Percentiles rank a stretch among this genome's conserved stretches.
These are phyloP conservation scores for Fraxinus greggii DNA, from an alignment of 305 asterid species.

Conservation along the genomic window DNA sequence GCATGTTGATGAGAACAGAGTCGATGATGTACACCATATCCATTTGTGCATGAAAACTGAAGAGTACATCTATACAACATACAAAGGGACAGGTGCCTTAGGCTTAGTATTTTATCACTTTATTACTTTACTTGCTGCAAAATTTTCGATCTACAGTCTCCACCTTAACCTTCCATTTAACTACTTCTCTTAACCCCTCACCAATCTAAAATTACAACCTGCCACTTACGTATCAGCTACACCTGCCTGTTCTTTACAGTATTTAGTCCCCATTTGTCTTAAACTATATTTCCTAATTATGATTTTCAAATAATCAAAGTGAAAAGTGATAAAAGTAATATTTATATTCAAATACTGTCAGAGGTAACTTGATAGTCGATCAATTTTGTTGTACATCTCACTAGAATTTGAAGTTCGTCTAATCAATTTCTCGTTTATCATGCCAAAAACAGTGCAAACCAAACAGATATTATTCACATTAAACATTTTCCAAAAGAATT, in stretches of 20 bases:
- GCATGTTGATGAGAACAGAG: background rate
- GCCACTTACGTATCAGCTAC: background rate
- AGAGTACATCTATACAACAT: background rate
- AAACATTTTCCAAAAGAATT: background rate
- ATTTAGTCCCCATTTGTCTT: background rate
- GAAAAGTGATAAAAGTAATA: background rate
- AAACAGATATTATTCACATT: background rate
- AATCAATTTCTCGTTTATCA: background rate
- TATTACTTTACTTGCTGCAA: background rate
- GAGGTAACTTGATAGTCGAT: slow-evolving; percentile 2
- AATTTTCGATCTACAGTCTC: background rate
- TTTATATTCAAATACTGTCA: background rate
- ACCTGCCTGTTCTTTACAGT: background rate
- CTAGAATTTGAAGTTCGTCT: background rate
- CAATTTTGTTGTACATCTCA: slow-evolving; percentile 13
- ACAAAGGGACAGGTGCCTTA: background rate
- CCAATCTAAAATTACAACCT: background rate
- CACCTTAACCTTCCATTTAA: slow-evolving; percentile 2
- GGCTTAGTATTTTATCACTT: background rate
- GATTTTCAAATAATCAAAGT: slow-evolving; percentile 14
- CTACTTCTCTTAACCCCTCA: background rate
- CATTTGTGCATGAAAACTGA: background rate
- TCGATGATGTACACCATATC: background rate
- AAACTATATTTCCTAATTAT: background rate
- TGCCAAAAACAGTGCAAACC: background rate